Evolutionary conservation across 768 basidiomycete species (phyloP).

Genomic region (Boletus pseudopeckii): DNA sequence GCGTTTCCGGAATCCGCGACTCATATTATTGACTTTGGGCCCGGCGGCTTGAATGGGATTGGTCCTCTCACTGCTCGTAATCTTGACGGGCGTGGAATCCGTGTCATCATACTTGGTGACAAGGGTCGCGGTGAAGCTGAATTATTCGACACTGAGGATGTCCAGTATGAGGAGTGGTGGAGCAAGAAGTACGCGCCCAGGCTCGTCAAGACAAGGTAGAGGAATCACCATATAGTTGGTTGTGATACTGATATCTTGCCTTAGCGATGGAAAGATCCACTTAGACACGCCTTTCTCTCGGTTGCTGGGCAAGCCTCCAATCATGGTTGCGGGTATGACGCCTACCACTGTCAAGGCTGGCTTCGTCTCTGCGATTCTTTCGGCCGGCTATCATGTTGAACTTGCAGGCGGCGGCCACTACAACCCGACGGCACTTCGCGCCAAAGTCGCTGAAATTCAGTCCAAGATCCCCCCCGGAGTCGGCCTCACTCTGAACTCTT

Average conservation of each 20-base stretch:
- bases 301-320: slow-evolving; percentile 91
- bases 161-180: slow-evolving; percentile 89
- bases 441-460: slow-evolving; percentile 93
- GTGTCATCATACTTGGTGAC: slow-evolving; percentile 88
- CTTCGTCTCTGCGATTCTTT: slow-evolving; percentile 89
- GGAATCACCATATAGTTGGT: neutral
- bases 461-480: slow-evolving; percentile 79
- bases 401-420: slow-evolving; percentile 98
- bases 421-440: slow-evolving; percentile 81
- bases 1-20: slow-evolving; percentile 88
- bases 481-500: slow-evolving; percentile 89
- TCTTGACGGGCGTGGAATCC: slow-evolving; percentile 89
- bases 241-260: slow-evolving; percentile 1
- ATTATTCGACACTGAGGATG: slow-evolving; percentile 61
- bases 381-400: slow-evolving; percentile 95
- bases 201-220: slow-evolving; percentile 84
- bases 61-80: slow-evolving; percentile 88
- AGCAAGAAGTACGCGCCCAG: slow-evolving; percentile 80
- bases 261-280: slow-evolving; percentile 85
- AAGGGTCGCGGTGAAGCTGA: slow-evolving; percentile 86
- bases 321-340: slow-evolving; percentile 99
- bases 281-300: slow-evolving; percentile 97
- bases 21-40: slow-evolving; percentile 95
- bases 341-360: slow-evolving; percentile 94
- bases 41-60: slow-evolving; percentile 91